Percentiles rank a stretch among this genome's conserved stretches.
Conservation (phyloP, 306 rosid species). For the Malus asiatica region DNA sequence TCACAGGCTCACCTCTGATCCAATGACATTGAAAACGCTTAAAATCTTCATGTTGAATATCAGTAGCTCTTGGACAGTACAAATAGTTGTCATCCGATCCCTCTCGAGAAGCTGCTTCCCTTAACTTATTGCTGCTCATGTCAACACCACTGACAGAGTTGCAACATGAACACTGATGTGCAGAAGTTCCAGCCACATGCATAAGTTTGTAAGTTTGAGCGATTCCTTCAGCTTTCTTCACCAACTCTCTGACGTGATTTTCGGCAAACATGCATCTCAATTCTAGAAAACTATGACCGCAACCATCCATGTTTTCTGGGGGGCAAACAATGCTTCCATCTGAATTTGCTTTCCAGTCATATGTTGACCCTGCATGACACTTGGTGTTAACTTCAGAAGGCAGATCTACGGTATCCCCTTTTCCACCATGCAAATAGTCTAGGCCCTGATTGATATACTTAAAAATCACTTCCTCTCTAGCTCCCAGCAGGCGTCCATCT, state of each 20-base stretch:
- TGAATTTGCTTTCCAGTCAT: slow-evolving; percentile 38
- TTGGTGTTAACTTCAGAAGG: neutral
- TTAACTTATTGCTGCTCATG: slow-evolving; percentile 6
- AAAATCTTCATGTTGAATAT: slow-evolving; percentile 32
- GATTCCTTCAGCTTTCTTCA: slow-evolving; percentile 45
- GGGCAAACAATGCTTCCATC: slow-evolving; percentile 72
- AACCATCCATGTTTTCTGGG: slow-evolving; percentile 29
- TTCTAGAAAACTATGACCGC: slow-evolving; percentile 43
- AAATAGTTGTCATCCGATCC: slow-evolving; percentile 48
- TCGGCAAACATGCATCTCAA: slow-evolving; percentile 38
- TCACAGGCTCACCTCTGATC: slow-evolving; percentile 76
- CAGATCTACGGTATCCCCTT: neutral
- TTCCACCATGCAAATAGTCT: slow-evolving; percentile 46
- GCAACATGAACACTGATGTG: slow-evolving; percentile 38
- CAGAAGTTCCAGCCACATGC: slow-evolving; percentile 15
- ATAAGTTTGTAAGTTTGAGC: slow-evolving; percentile 24
- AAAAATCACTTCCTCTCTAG: slow-evolving; percentile 30
- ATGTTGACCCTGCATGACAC: slow-evolving; percentile 23
- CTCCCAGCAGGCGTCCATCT: slow-evolving; percentile 45
- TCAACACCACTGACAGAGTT: slow-evolving; percentile 4
- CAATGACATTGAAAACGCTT: slow-evolving; percentile 77
- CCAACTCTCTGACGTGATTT: slow-evolving; percentile 35
- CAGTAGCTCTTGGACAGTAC: slow-evolving; percentile 50
- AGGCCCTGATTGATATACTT: slow-evolving; percentile 29
- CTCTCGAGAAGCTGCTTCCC: slow-evolving; percentile 62